Conservation (phyloP, 1,284 basidiomycete species). For the Flammula alnicola region DNA sequence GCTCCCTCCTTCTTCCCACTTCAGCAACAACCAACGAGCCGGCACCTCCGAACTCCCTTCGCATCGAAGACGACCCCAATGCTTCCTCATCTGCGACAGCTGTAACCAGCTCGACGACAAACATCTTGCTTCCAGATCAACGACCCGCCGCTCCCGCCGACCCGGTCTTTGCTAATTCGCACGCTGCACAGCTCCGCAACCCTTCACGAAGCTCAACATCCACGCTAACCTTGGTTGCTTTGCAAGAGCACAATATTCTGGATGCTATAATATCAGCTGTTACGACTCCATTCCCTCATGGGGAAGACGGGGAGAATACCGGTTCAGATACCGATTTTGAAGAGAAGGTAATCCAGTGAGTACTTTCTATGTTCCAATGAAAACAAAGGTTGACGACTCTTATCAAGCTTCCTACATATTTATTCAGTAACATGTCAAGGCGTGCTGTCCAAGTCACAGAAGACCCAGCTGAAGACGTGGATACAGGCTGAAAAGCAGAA, state of each 20-base stretch:
- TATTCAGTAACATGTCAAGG: conserved; percentile 53
- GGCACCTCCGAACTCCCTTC: conserved; percentile 17
- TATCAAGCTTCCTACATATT: conserved; percentile 56
- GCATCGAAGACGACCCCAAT: conserved; percentile 22
- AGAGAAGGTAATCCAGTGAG: conserved; percentile 75
- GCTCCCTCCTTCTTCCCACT: conserved; percentile 73
- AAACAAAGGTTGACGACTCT: not conserved
- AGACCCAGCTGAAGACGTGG: conserved; percentile 43
- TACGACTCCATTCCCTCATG: conserved; percentile 61
- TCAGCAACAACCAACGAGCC: conserved; percentile 14
- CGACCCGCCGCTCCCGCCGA: conserved; percentile 21
- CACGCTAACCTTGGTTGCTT: conserved; percentile 48
- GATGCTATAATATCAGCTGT: conserved; percentile 42
- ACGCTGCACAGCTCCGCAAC: conserved; percentile 60
- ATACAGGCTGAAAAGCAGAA: conserved; percentile 32
- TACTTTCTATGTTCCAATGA: conserved; percentile 6
- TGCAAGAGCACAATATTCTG: conserved; percentile 50
- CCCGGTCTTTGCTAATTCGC: conserved; percentile 70
- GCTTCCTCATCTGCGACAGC: conserved; percentile 14
- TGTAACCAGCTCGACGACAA: conserved; percentile 11
- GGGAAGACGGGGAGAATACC: conserved; percentile 66
- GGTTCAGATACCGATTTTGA: conserved; percentile 79
- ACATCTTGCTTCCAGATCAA: conserved; percentile 25
- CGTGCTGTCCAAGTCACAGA: conserved; percentile 48
- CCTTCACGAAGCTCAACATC: conserved; percentile 57